These are phyloP conservation scores for Euphorbia schlechtendalii DNA, from an alignment of 441 rosid species.

Conservation along the genomic window DNA sequence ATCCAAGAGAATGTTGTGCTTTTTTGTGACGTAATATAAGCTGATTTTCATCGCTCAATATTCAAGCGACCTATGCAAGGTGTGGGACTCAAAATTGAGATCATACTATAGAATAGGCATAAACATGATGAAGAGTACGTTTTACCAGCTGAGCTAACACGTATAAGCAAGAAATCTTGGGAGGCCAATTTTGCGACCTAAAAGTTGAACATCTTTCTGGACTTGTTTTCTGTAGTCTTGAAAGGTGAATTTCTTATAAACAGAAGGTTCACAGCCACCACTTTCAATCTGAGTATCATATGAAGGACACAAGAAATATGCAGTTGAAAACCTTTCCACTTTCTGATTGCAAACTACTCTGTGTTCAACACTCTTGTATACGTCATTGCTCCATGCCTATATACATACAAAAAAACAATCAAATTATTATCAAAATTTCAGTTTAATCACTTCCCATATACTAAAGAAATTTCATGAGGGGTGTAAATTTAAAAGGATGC, in stretches of 20 bases:
- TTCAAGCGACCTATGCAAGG: too few relatives aligned
- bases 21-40: too few relatives aligned
- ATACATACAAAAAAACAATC: neutral
- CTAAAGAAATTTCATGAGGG: too few relatives aligned
- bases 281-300: conserved; percentile 55
- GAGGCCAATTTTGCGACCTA: conserved; percentile 83
- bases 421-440: too few relatives aligned
- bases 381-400: conserved; percentile 90
- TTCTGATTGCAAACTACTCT: conserved; percentile 64
- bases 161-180: conserved; percentile 44
- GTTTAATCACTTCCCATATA: too few relatives aligned
- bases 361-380: conserved; percentile 76
- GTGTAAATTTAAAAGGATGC: too few relatives aligned
- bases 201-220: conserved; percentile 60
- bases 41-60: too few relatives aligned
- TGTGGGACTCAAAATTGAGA: too few relatives aligned
- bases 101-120: too few relatives aligned
- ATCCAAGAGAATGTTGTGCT: too few relatives aligned
- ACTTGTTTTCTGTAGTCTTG: conserved; percentile 67
- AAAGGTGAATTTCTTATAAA: conserved; percentile 67
- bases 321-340: conserved; percentile 71
- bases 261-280: conserved; percentile 36
- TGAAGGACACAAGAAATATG: conserved; percentile 87
- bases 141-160: too few relatives aligned
- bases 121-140: too few relatives aligned